Percentiles rank a stretch among this genome's conserved stretches.
Conservation (phyloP, 192 early-diverging fungal species). For the Podila verticillata region DNA sequence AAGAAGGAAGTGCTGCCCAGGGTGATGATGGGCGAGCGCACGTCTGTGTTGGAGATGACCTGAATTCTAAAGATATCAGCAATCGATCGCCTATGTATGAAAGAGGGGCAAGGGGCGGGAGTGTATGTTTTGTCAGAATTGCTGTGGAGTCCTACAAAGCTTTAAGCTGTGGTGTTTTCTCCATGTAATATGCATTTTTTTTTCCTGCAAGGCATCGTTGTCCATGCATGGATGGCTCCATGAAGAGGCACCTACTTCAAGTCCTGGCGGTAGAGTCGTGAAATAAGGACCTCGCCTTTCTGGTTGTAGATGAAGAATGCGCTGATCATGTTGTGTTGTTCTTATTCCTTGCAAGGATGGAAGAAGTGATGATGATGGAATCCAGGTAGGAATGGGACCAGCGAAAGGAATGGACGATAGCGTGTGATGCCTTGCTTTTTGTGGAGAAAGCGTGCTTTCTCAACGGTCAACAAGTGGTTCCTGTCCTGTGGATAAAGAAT, state of each 20-base stretch:
- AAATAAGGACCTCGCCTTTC: conserved; percentile 98
- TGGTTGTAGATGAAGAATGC: conserved; percentile 98
- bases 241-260: conserved; percentile 73
- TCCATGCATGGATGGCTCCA: background rate
- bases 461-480: too few species aligned
- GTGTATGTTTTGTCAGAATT: background rate
- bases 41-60: conserved; percentile 89
- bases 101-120: background rate
- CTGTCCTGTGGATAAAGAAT: too few species aligned
- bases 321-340: conserved; percentile 77
- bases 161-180: too few species aligned
- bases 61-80: conserved; percentile 98
- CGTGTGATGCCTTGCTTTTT: too few species aligned
- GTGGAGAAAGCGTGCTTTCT: too few species aligned
- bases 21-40: conserved; percentile 89
- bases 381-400: background rate
- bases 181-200: background rate
- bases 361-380: background rate
- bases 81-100: conserved; percentile 79
- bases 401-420: background rate
- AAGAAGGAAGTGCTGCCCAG: conserved; percentile 94
- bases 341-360: background rate
- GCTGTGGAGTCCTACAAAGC: too few species aligned
- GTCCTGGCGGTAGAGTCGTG: conserved; percentile 93
- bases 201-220: background rate